Conservation (phyloP, 805 yeast genomes). For the Sugiyamaella chiloensis region DNA sequence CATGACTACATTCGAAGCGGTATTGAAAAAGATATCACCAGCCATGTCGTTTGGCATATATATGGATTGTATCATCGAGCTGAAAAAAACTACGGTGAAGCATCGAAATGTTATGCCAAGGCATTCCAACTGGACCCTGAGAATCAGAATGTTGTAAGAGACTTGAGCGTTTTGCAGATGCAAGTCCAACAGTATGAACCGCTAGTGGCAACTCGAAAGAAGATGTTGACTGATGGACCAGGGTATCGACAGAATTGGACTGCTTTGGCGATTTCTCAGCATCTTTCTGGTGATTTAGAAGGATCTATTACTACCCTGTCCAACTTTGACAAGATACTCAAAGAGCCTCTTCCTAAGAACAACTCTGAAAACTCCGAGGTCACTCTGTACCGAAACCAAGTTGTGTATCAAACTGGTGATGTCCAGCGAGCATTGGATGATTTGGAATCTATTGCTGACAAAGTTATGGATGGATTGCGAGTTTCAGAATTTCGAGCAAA, state of each 20-base stretch:
- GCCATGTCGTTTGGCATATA: conserved; percentile 78
- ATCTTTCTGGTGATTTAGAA: conserved; percentile 61
- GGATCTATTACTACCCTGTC: conserved; percentile 69
- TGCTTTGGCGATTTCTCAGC: conserved; percentile 79
- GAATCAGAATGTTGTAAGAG: conserved; percentile 77
- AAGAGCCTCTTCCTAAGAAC: conserved; percentile 44
- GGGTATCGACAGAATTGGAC: conserved; percentile 93
- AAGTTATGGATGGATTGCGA: conserved; percentile 56
- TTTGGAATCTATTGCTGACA: conserved; percentile 51
- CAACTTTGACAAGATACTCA: conserved; percentile 71
- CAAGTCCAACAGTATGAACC: conserved; percentile 73
- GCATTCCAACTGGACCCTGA: conserved; percentile 75
- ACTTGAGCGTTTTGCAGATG: conserved; percentile 72
- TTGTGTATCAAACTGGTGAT: conserved; percentile 63
- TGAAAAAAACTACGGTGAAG: conserved; percentile 65
- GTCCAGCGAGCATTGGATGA: conserved; percentile 60
- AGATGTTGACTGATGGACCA: conserved; percentile 65
- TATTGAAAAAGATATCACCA: conserved; percentile 50
- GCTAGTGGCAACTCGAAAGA: conserved; percentile 60
- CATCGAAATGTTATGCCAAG: conserved; percentile 71
- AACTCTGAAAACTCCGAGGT: conserved; percentile 80
- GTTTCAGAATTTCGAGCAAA: conserved; percentile 65
- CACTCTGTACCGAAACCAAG: conserved; percentile 63
- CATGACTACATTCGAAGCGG: conserved; percentile 60
- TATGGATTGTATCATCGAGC: conserved; percentile 79